Evolutionary conservation across 306 rosid species (phyloP).

Genomic region (Citrullus mucosospermus): DNA sequence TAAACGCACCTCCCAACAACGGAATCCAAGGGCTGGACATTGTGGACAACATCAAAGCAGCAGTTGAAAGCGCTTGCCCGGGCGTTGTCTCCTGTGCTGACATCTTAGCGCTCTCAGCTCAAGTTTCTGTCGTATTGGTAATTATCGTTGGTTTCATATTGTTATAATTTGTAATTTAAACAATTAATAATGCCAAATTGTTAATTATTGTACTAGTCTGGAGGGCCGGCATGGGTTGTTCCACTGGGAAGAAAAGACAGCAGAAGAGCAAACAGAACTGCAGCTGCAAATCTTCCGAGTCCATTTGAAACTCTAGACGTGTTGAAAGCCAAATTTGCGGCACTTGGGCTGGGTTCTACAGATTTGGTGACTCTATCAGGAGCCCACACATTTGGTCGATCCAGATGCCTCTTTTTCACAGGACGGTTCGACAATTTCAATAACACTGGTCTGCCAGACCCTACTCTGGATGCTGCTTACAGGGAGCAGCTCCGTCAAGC

Average conservation of each 20-base stretch:
- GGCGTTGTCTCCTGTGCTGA: constrained; percentile 69
- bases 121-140: constrained; percentile 56
- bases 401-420: constrained; percentile 45
- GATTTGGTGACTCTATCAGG: constrained; percentile 68
- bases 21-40: constrained; percentile 38
- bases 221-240: constrained; percentile 62
- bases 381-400: constrained; percentile 64
- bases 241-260: constrained; percentile 62
- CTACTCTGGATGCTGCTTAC: constrained; percentile 40
- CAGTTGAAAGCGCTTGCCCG: constrained; percentile 48
- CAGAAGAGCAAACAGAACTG: constrained; percentile 43
- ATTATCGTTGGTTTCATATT: not conserved
- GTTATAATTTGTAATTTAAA: no score
- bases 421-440: constrained; percentile 47
- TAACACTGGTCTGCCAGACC: constrained; percentile 41
- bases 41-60: constrained; percentile 51
- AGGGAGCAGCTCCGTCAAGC: constrained; percentile 37
- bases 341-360: constrained; percentile 32
- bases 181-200: no score
- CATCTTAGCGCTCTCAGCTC: constrained; percentile 53
- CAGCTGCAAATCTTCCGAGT: constrained; percentile 43
- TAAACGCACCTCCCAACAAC: constrained; percentile 38
- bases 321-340: constrained; percentile 43
- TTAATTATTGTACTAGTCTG: constrained; percentile 26
- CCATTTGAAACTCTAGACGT: constrained; percentile 33